Conservation (phyloP, 176 grass and related monocot genomes). For the Zoysia japonica region DNA sequence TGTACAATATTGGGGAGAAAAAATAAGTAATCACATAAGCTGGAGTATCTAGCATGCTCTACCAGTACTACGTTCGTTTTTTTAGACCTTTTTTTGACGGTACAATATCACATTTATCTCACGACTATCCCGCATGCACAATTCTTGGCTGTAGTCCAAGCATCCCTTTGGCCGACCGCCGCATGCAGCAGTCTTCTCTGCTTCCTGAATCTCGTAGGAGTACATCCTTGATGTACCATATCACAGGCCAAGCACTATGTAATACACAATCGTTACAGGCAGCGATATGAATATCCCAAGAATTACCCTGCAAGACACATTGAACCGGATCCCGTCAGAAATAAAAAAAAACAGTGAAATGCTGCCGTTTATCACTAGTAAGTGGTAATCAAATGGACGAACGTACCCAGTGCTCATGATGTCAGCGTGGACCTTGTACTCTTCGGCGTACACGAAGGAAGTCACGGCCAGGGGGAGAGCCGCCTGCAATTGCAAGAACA, state of each 20-base stretch:
- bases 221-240: not conserved
- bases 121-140: too few relatives aligned
- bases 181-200: not conserved
- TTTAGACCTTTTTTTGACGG: too few relatives aligned
- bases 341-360: not conserved
- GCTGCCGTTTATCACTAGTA: not conserved
- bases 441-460: constrained; percentile 90
- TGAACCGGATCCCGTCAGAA: not conserved
- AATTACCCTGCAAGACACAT: constrained; percentile 59
- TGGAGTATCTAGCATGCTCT: too few relatives aligned
- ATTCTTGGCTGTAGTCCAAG: too few relatives aligned
- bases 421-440: constrained; percentile 83
- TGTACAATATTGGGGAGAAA: too few relatives aligned
- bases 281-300: constrained; percentile 78
- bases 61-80: too few relatives aligned
- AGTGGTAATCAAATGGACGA: not conserved
- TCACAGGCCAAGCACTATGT: constrained; percentile 56
- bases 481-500: constrained; percentile 44
- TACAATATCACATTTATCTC: too few relatives aligned
- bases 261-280: constrained; percentile 79
- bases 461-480: constrained; percentile 77
- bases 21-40: too few relatives aligned
- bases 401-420: constrained; percentile 93
- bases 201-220: not conserved
- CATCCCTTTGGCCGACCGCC: too few relatives aligned